These are phyloP conservation scores for Crepidotus variabilis DNA, from an alignment of 768 basidiomycete genomes.

Conservation along the genomic window DNA sequence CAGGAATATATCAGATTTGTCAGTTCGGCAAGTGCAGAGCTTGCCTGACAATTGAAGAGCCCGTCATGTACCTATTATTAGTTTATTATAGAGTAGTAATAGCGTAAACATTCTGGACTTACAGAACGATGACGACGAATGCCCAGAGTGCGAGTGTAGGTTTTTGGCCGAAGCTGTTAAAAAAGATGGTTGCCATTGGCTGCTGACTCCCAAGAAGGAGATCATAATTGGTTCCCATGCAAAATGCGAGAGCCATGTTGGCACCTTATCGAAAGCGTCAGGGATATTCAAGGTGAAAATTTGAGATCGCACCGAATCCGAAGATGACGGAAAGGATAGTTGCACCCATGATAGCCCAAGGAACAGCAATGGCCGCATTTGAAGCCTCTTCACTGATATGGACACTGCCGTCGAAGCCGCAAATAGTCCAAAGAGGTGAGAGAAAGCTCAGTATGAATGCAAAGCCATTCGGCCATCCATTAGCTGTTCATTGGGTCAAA, in stretches of 20 bases:
- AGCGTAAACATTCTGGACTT: neutral
- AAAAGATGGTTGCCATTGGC: conserved; percentile 61
- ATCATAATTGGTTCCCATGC: conserved; percentile 50
- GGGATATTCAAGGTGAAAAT: neutral
- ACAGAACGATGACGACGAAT: conserved; percentile 38
- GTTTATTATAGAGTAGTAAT: neutral
- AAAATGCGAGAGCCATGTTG: conserved; percentile 58
- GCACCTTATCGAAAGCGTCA: conserved; percentile 31
- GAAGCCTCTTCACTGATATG: conserved; percentile 71
- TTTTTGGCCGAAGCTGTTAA: conserved; percentile 38
- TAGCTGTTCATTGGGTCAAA: conserved; percentile 27
- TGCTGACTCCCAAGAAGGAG: conserved; percentile 41
- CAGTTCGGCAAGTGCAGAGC: neutral
- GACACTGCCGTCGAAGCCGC: conserved; percentile 50
- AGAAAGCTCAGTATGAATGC: conserved; percentile 48
- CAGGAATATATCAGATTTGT: neutral
- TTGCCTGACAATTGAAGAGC: conserved; percentile 45
- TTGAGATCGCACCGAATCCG: conserved; percentile 47
- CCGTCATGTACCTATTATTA: conserved; percentile 39
- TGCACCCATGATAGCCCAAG: conserved; percentile 61
- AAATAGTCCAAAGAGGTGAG: conserved; percentile 41
- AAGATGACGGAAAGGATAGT: conserved; percentile 52
- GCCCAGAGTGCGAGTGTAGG: conserved; percentile 36
- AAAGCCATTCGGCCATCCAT: conserved; percentile 55
- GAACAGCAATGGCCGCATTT: conserved; percentile 66